A percentile compares a stretch with the other conserved stretches of the same genome.
Evolutionary conservation across 2,329 filamentous ascomycete genomes (phyloP).

Genomic region (Plenodomus lindquistii): DNA sequence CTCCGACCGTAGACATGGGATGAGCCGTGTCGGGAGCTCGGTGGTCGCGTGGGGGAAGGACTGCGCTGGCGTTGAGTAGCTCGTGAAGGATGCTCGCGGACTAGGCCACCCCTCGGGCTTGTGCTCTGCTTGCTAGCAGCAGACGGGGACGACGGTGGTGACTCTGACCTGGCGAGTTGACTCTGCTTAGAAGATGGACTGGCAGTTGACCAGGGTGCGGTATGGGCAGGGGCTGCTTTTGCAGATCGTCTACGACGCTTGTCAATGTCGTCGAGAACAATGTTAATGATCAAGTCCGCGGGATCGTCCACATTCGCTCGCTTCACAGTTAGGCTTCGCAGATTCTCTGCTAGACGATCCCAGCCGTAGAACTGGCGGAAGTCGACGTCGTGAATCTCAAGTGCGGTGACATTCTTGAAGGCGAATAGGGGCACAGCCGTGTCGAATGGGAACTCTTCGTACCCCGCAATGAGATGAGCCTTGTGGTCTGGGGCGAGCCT

Average conservation of each 20-base stretch:
- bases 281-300: constrained; percentile 84
- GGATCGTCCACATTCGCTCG: constrained; percentile 87
- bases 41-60: constrained; percentile 77
- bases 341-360: constrained; percentile 89
- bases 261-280: constrained; percentile 96
- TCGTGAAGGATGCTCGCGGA: constrained; percentile 62
- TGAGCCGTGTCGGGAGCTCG: constrained; percentile 73
- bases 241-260: constrained; percentile 85
- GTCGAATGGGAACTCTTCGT: constrained; percentile 97
- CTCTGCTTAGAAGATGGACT: constrained; percentile 67
- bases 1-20: constrained; percentile 66
- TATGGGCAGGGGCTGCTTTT: constrained; percentile 80
- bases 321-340: constrained; percentile 86
- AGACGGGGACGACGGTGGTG: constrained; percentile 53
- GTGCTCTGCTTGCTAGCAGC: constrained; percentile 50
- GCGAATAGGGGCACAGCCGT: constrained; percentile 94
- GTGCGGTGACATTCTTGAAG: constrained; percentile 93
- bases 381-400: constrained; percentile 94
- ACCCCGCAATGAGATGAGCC: constrained; percentile 85
- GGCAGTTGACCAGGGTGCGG: constrained; percentile 66
- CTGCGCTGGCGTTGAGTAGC: constrained; percentile 63
- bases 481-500: constrained; percentile 90
- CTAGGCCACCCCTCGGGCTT: constrained; percentile 53
- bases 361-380: constrained; percentile 97
- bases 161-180: constrained; percentile 71